Evolutionary conservation across 2,329 filamentous ascomycete species (phyloP), one percentile per base, ranked within the genome.

Genomic region (Diaporthe sp.): DNA sequence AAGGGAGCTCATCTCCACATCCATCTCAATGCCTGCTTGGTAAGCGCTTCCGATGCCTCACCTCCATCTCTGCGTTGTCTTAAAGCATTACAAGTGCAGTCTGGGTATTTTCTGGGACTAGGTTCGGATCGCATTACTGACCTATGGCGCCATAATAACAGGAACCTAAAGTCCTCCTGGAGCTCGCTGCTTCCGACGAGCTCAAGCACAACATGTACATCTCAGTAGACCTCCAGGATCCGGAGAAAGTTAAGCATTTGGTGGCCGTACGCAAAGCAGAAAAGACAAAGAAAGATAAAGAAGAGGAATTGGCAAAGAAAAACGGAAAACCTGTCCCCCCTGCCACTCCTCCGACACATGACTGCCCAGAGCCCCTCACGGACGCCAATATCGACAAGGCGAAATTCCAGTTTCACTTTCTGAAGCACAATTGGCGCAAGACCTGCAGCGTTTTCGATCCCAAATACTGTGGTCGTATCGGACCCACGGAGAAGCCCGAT

Each of bases 1-100:
- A 95, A 95, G 82, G 94, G 93, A 3, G 89, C 89, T 1, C 92
- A 95, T 80, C 85, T 95, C 34, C 94, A 95, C 81, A 89, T 94
- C 31, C 94, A 95, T 82, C 95, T 94, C 86, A 95, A 95, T 81
- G 89, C 93, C 28, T 94, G 93, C 31, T n/a, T 58, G 55, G 55
- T 58, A 58, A 58, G 55, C 31, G 31, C 31, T 4, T 37, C 31
- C n/a, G 12, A 25, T 37, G 31, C 17, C 15, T 37, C 55, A 6
- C 75, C 85, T 95, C 3, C 85, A 87, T 12, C 92, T 93, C 12
- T 82, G 86, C 2, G 86, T 91, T 5, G 55, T 58, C 55, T 58
- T 37, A 0, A 17, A 34, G 7, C 28, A 37, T 22, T 6, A 34
- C 6, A 34, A 34, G 13, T 9, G 17, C 55, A 34, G 13, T 19